Evolutionary conservation across 2,329 filamentous ascomycete species (phyloP), one percentile per base, ranked within the genome.

Genomic region (Biscogniauxia marginata): DNA sequence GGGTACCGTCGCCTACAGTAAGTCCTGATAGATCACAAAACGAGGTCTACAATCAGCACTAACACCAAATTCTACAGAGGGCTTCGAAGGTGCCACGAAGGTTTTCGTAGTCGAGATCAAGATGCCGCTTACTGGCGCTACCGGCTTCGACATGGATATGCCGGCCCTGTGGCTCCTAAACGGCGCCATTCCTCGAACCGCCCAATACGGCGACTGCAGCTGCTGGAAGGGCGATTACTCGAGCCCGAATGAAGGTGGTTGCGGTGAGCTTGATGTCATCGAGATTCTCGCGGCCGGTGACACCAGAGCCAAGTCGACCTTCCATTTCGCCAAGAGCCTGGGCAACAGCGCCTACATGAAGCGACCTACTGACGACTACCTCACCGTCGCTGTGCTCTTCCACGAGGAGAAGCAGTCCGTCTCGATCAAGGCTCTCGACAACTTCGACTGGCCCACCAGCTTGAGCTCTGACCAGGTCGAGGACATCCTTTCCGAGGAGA

Each of bases 161-260:
- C 88, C 89, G 7, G 86, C 89, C 45, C 81, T 88, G 71, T 93
- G 90, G 90, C 76, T 87, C 50, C 82, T 93, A 58, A 93, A 93
- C 73, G 85, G 84, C 18, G 80, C 84, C 58, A 90, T 93, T 59
- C 84, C 88, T 22, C 85, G 85, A 58, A 86, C 87, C 4, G 75
- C 81, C 4, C 88, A 92, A 71, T 92, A 92, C 75, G 79, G 80
- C 60, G 74, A 74, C 2, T 93, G 89, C 78, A 89, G 84, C 57
- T 93, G 90, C 79, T 92, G 88, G 88, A 73, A 72, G 11, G 78
- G 74, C 68, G 66, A 68, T 58, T 64, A 65, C 62, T 22, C 55
- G 0, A 65, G 60, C 61, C 68, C 68, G 2, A 56, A 57, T 7
- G 39, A 67, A 44, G 67, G 67, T 52, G 84, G 84, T 39, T 92